Percentiles rank a stretch among this genome's conserved stretches.
Conservation (phyloP, 2,329 filamentous ascomycete species). For the Penicillium olsonii region DNA sequence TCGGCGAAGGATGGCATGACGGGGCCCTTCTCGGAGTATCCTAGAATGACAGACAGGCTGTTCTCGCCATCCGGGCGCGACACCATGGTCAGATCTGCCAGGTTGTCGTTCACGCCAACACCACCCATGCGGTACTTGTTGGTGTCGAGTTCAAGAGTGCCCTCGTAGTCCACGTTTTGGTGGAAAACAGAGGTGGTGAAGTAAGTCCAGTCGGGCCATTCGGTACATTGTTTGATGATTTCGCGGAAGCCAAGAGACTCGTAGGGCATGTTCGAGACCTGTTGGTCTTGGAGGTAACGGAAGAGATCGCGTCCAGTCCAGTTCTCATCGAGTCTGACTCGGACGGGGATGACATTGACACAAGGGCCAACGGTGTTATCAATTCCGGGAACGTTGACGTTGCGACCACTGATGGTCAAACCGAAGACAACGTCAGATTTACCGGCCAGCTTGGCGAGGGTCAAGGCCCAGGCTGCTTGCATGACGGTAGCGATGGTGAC, state of each 20-base stretch:
- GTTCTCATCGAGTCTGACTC: conserved; percentile 55
- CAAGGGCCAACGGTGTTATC: conserved; percentile 65
- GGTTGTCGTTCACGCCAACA: conserved; percentile 42
- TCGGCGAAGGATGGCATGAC: conserved; percentile 36
- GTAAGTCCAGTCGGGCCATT: conserved; percentile 44
- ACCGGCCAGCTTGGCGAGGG: conserved; percentile 57
- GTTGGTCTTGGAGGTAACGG: conserved; percentile 57
- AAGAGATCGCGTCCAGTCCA: conserved; percentile 59
- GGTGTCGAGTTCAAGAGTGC: conserved; percentile 39
- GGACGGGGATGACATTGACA: conserved; percentile 67
- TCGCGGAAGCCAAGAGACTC: conserved; percentile 58
- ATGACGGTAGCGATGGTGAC: conserved; percentile 66
- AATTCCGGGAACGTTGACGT: conserved; percentile 57
- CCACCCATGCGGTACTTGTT: conserved; percentile 42
- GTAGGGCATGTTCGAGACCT: conserved; percentile 57
- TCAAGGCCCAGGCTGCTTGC: conserved; percentile 67
- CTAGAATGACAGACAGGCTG: conserved; percentile 38
- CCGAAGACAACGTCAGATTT: conserved; percentile 64
- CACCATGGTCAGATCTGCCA: conserved; percentile 43
- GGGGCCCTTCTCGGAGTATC: conserved; percentile 40
- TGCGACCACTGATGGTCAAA: conserved; percentile 66
- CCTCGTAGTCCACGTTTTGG: conserved; percentile 40
- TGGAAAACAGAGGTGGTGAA: conserved; percentile 46
- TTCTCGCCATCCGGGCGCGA: conserved; percentile 38
- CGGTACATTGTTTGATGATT: conserved; percentile 49